Evolutionary conservation across 2,329 filamentous ascomycete genomes (phyloP).

Genomic region (Onygena corvina): DNA sequence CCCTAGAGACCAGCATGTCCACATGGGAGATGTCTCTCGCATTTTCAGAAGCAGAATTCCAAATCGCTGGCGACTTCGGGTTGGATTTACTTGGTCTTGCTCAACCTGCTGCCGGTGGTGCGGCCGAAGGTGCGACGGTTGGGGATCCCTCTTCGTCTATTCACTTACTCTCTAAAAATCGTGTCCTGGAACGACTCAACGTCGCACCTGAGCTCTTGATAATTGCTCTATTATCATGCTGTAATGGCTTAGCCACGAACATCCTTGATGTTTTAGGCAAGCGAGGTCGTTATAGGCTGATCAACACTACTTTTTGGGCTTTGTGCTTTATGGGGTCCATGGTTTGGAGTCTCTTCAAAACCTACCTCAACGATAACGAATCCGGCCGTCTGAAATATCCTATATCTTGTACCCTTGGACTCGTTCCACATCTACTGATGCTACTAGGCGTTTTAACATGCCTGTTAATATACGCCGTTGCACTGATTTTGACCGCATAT

Average conservation of each 20-base stretch:
- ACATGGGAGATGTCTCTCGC: conserved; percentile 92
- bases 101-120: conserved; percentile 29
- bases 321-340: conserved; percentile 81
- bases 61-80: conserved; percentile 67
- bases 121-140: conserved; percentile 28
- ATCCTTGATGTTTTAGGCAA: conserved; percentile 66
- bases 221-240: conserved; percentile 73
- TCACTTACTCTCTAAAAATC: conserved; percentile 29
- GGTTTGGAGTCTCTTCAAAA: conserved; percentile 55
- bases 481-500: conserved; percentile 62
- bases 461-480: conserved; percentile 61
- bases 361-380: conserved; percentile 34
- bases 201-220: conserved; percentile 80
- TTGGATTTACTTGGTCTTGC: conserved; percentile 51
- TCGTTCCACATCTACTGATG: conserved; percentile 86
- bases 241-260: conserved; percentile 80
- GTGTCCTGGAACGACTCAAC: conserved; percentile 70
- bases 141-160: conserved; percentile 24
- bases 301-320: conserved; percentile 83
- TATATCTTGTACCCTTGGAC: conserved; percentile 87
- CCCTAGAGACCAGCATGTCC: conserved; percentile 88
- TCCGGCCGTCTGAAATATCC: conserved; percentile 69
- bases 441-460: conserved; percentile 67
- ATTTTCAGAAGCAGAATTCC: conserved; percentile 87
- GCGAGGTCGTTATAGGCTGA: conserved; percentile 65